Evolutionary conservation across 257 asterid genomes (phyloP), one percentile per base, ranked within the genome.

Genomic region (Dorcoceras hygrometricum): DNA sequence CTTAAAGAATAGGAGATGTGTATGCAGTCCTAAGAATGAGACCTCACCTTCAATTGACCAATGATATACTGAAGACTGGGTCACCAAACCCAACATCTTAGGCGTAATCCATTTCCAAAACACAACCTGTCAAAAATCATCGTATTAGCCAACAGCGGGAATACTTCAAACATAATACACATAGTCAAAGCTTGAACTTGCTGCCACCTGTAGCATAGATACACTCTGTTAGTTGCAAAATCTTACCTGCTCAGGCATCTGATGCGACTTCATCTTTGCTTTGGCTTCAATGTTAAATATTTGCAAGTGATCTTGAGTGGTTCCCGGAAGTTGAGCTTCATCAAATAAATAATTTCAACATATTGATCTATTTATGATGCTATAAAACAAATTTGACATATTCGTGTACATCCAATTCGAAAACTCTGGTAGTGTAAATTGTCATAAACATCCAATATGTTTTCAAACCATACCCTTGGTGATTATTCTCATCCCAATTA

Each of bases 31-130:
- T 46, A 57, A 59, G 26, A 48, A 63, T 73, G 66, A 23, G 39
- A 46, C 25, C 71, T 10, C 71, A 85, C 98, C 96, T 77, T 91
- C 98, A 68, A 84, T 89, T n/a, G 95, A 72, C 98, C 98, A 91
- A 71, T 91, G 96, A 81, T 85, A 91, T 19, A 91, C 98, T 22
- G 98, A 59, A 23, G 95, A 62, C 57, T 89, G 96, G 2, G 98
- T 91, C 59, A 89, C 98, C 81, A 91, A 81, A 27, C 98, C 98
- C 87, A 91, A 68, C 98, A 91, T 84, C 76, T 82, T 88, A 46
- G 87, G 89, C 19, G 92, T 75, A 74, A 91, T 84, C 98, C 98
- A 91, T 82, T 91, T 91, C 98, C 98, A 91, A 68, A 91, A 91
- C 7, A 83, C 96, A 62, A 91, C 94, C 98, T 91, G 71, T 39